Percentiles rank a stretch among this genome's conserved stretches.
Conservation (phyloP, 306 rosid genomes). For the Vachellia pachyceras region DNA sequence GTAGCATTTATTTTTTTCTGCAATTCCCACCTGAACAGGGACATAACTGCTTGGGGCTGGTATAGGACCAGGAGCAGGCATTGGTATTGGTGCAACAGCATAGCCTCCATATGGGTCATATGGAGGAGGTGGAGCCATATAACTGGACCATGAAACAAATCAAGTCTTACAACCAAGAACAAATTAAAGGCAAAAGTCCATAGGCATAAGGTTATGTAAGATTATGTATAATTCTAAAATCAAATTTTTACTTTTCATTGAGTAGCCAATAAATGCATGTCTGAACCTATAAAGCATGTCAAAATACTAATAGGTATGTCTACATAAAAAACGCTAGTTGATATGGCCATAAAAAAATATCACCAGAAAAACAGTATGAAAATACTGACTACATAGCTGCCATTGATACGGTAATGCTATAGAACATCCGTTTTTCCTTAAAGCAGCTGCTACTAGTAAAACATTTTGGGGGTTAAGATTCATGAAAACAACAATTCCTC, state of each 20-base stretch:
- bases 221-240: not conserved
- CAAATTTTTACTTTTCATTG: not conserved
- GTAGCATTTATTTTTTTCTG: not conserved
- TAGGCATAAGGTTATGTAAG: not conserved
- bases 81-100: constrained; percentile 89
- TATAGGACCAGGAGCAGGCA: constrained; percentile 78
- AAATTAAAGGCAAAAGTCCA: not conserved
- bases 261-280: not conserved
- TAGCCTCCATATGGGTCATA: constrained; percentile 88
- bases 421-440: not conserved
- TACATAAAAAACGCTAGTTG: too few species aligned
- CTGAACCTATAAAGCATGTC: not conserved
- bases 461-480: not conserved
- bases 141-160: constrained; percentile 56
- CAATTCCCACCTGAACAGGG: constrained; percentile 77
- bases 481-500: not conserved
- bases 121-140: constrained; percentile 95
- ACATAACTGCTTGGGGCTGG: constrained; percentile 91
- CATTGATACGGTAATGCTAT: not conserved
- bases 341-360: not conserved
- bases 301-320: not conserved
- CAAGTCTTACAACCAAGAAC: constrained; percentile 17
- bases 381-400: not conserved
- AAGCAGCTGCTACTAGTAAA: not conserved
- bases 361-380: not conserved